Evolutionary conservation across 2,329 filamentous ascomycete genomes (phyloP), one percentile per base, ranked within the genome.

Genomic region (Sclerotinia glacialis): DNA sequence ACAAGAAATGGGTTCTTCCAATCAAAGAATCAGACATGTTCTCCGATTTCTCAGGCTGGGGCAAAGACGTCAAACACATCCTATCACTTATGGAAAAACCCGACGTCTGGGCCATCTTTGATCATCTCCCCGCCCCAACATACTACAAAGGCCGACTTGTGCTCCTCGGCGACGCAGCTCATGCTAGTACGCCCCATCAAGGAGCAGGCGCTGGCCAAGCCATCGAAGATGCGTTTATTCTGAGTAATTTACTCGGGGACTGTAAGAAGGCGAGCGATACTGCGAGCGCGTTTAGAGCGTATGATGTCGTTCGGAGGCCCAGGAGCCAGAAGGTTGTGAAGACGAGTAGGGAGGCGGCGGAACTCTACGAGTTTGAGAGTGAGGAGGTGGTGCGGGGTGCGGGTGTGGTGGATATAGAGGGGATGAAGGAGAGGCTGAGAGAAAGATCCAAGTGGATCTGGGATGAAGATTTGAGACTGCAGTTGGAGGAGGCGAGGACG

Each of bases 171-270:
- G 84, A 87, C 69, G 83, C 84, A 0, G 85, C 85, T 3, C 85
- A 87, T 68, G 83, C 84, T 0, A 76, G 78, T 0, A 81, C 81
- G 0, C 84, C 85, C 0, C 82, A 85, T 73, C 81, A 84, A 23
- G 84, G 84, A 21, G 80, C 83, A 0, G 85, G 85, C 3, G 85
- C 84, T 0, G 82, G 83, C 2, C 80, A 82, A 71, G 84, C 83
- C 23, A 79, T 86, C 64, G 85, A 86, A 73, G 85, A 86, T 69
- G 80, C 80, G 1, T 77, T 83, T 23, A 75, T 81, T 2, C 72
- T 82, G 1, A 78, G 80, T 0, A 78, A 80, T 3, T 72, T 87
- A 0, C 76, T 88, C 0, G 79, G 78, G 0, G 77, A 82, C 44
- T 76, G 81, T 2, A 67, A 69, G 5, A 74, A 69, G 0, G 67